Percentiles rank a stretch among this genome's conserved stretches.
Evolutionary conservation across 2,329 filamentous ascomycete genomes (phyloP).

Genomic region (Fusarium oligoseptatum): DNA sequence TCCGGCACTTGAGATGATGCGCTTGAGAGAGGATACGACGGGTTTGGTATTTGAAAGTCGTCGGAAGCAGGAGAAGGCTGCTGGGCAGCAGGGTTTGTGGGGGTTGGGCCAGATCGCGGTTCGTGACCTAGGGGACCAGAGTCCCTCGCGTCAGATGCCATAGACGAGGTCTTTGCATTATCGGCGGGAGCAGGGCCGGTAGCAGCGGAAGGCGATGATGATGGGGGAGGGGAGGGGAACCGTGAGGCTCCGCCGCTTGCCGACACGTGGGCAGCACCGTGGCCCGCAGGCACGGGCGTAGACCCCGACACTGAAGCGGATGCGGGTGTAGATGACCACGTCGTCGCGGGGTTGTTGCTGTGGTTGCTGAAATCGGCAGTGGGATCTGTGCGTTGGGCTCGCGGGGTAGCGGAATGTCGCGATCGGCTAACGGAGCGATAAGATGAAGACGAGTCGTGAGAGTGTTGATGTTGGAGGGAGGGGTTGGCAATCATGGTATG

Average conservation of each 20-base stretch:
- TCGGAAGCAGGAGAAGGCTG: constrained; percentile 55
- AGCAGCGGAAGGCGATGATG: constrained; percentile 62
- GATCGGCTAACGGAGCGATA: constrained; percentile 49
- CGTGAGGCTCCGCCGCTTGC: constrained; percentile 59
- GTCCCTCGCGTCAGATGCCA: constrained; percentile 60
- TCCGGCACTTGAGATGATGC: constrained; percentile 48
- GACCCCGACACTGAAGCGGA: constrained; percentile 32
- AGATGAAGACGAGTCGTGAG: constrained; percentile 55
- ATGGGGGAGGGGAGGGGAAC: constrained; percentile 68
- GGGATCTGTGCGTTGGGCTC: constrained; percentile 43
- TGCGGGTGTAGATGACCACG: constrained; percentile 31
- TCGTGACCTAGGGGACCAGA: constrained; percentile 46
- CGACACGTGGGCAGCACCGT: constrained; percentile 45
- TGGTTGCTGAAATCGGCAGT: constrained; percentile 32
- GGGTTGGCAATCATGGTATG: constrained; percentile 75
- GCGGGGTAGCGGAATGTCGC: constrained; percentile 49
- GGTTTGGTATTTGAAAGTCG: constrained; percentile 54
- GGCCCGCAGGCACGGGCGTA: constrained; percentile 40
- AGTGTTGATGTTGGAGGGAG: constrained; percentile 60
- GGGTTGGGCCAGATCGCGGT: constrained; percentile 37
- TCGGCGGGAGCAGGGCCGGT: constrained; percentile 54
- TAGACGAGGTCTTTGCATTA: constrained; percentile 60
- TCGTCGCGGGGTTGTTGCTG: constrained; percentile 20
- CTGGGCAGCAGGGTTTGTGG: constrained; percentile 37
- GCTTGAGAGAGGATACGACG: constrained; percentile 51